Conservation (phyloP, 202 grass and related monocot genomes). For the Brachypodium distachyon region DNA sequence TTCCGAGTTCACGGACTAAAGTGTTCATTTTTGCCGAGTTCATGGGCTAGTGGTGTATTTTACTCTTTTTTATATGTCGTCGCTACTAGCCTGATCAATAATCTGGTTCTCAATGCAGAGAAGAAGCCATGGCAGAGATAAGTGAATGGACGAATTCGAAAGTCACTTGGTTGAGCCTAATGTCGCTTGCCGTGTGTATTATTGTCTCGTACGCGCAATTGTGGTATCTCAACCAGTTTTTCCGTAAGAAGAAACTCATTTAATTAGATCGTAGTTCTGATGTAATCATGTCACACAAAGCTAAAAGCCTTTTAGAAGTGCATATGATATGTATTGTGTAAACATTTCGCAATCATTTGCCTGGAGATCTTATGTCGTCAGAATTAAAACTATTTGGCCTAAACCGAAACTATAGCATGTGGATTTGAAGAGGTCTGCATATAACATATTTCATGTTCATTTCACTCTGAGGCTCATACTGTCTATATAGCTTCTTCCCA, state of each 20-base stretch:
- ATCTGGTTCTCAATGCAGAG: slow-evolving; percentile 22
- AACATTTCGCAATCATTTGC: neutral
- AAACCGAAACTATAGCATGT: neutral
- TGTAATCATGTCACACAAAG: too few species aligned
- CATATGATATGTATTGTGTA: neutral
- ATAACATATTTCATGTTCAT: neutral
- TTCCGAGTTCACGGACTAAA: too few species aligned
- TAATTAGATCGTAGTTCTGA: slow-evolving; percentile 16
- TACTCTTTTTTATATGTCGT: too few species aligned
- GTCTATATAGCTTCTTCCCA: neutral
- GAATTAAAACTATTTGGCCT: neutral
- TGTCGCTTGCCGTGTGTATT: slow-evolving; percentile 33
- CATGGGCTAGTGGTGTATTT: too few species aligned
- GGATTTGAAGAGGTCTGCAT: neutral
- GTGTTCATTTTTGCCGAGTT: too few species aligned
- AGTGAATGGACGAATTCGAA: slow-evolving; percentile 38
- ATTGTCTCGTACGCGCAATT: slow-evolving; percentile 17
- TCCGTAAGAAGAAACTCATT: slow-evolving; percentile 51
- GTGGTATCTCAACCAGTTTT: slow-evolving; percentile 28
- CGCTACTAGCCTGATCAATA: neutral
- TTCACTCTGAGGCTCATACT: neutral
- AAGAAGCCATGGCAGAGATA: slow-evolving; percentile 39
- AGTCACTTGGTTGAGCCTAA: slow-evolving; percentile 37
- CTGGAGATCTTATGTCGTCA: neutral
- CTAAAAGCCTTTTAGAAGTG: too few species aligned